Percentiles rank a stretch among this genome's conserved stretches.
phyloP scores from a whole-genome alignment of 495 filamentous ascomycete genomes.

The Apodospora peruviana region DNA sequence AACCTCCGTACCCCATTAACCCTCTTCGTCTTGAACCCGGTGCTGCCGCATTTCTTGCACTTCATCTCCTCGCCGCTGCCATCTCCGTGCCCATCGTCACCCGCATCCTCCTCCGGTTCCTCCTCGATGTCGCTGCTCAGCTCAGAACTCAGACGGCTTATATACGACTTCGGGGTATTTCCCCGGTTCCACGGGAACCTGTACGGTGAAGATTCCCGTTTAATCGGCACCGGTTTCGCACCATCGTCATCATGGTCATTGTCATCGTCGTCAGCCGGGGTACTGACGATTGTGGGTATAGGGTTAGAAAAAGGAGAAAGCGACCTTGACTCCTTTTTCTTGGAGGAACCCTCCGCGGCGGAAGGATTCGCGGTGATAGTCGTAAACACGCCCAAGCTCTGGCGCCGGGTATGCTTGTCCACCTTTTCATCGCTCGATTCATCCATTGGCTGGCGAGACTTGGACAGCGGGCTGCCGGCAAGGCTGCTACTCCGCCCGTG shows the following conservation, averaged over 20 bases:
- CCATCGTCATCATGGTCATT: not conserved
- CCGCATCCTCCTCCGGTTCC: constrained; percentile 6
- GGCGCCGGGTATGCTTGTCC: constrained; percentile 3
- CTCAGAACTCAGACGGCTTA: constrained; percentile 29
- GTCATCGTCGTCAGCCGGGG: not conserved
- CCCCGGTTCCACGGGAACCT: constrained; percentile 14
- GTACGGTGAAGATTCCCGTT: not conserved
- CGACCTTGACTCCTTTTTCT: too few relatives aligned
- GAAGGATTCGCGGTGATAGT: not conserved
- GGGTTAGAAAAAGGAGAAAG: too few relatives aligned
- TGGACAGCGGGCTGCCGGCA: constrained; percentile 5
- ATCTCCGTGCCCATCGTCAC: constrained; percentile 9
- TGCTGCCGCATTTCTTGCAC: constrained; percentile 27
- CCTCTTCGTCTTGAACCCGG: constrained; percentile 30
- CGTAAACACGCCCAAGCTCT: not conserved
- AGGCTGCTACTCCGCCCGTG: constrained; percentile 11
- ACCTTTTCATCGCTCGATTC: constrained; percentile 5
- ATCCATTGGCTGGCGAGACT: constrained; percentile 1
- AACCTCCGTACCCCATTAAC: constrained; percentile 24
- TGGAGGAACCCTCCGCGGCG: not conserved
- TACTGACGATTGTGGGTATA: not conserved
- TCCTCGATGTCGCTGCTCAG: constrained; percentile 21
- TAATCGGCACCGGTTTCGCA: not conserved
- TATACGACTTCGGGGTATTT: constrained; percentile 21
- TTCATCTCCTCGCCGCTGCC: constrained; percentile 20